Base-by-base conservation (phyloP, 2,329 filamentous ascomycete genomes). In the Fusarium siculi region DNA sequence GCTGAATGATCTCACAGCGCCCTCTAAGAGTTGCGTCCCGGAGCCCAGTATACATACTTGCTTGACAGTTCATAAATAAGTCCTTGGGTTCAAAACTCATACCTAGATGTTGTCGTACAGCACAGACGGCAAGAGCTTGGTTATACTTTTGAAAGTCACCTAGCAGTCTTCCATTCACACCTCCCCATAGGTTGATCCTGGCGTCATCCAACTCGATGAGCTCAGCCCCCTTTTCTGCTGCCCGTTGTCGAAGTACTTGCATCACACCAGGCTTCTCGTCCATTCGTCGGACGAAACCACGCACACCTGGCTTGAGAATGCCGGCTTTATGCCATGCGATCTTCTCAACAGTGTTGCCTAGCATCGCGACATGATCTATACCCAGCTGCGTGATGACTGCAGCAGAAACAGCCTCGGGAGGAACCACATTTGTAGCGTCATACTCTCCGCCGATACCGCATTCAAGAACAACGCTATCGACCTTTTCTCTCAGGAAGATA, bases 391-490 rank as follows among this genome's bases (percentile, higher is more conserved):
- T 92, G 42, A 98, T 91, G 1, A 92, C 93, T 2, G 91, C 89
- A 3, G 91, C 92, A 11, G 89, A 91, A 2, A 95, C 92, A 18
- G 89, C 87, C 16, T 87, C 85, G 0, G 83, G 62, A 0, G 86
- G 86, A 10, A 99, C 82, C 28, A 98, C 89, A 78, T 98, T 98
- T 15, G 96, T 99, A 34, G 93, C 93, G 79, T 98, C 96, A 78
- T 95, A 95, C 82, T 97, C 94, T 54, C 95, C 96, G 21, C 96
- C 96, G 72, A 98, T 97, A 2, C 96, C 96, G 77, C 94, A 97
- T 83, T 99, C 96, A 39, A 98, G 88, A 15, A 98, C 90, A 0
- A 94, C 95, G 23, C 90, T 90, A 71, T 91, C 87, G 1, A 98
- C 91, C 2, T 92, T 91, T 80, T 96, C 92, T 53, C 87, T 82